Evolutionary conservation across 257 asterid species (phyloP).

Genomic region (Ilex asprella): DNA sequence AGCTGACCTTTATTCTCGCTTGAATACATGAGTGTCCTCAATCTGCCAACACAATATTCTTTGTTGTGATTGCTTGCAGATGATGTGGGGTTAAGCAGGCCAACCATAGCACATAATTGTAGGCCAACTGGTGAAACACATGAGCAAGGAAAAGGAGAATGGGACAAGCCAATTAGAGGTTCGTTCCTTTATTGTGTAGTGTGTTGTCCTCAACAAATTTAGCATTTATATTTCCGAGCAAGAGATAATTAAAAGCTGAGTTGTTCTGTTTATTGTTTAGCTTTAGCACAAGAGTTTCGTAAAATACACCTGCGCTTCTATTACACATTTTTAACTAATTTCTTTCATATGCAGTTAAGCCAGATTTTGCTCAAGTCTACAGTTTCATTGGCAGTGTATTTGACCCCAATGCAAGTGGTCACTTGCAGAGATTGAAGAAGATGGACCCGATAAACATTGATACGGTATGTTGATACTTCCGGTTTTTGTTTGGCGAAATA

Average conservation of each 20-base stretch:
- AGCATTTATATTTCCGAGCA: too few species aligned
- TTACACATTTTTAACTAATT: neutral
- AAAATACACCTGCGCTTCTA: too few species aligned
- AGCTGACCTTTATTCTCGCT: constrained; percentile 3
- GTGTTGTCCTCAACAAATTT: too few species aligned
- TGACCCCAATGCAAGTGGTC: constrained; percentile 50
- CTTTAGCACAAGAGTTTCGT: too few species aligned
- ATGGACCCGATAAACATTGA: constrained; percentile 73
- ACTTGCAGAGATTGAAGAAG: constrained; percentile 48
- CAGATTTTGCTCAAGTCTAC: constrained; percentile 83
- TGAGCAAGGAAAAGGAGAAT: constrained; percentile 26
- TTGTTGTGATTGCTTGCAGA: constrained; percentile 26
- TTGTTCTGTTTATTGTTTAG: neutral
- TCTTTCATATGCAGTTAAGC: constrained; percentile 41
- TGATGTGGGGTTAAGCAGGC: constrained; percentile 32
- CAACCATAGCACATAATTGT: constrained; percentile 28
- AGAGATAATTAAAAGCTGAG: too few species aligned
- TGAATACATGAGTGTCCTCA: too few species aligned
- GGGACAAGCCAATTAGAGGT: constrained; percentile 43
- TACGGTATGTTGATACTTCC: constrained; percentile 46
- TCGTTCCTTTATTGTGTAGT: neutral
- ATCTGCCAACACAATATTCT: neutral
- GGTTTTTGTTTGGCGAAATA: too few species aligned
- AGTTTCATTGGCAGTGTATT: constrained; percentile 55
- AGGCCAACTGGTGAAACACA: constrained; percentile 29